These are phyloP conservation scores for Monilinia laxa DNA, from an alignment of 2,329 filamentous ascomycete species.

Conservation along the genomic window DNA sequence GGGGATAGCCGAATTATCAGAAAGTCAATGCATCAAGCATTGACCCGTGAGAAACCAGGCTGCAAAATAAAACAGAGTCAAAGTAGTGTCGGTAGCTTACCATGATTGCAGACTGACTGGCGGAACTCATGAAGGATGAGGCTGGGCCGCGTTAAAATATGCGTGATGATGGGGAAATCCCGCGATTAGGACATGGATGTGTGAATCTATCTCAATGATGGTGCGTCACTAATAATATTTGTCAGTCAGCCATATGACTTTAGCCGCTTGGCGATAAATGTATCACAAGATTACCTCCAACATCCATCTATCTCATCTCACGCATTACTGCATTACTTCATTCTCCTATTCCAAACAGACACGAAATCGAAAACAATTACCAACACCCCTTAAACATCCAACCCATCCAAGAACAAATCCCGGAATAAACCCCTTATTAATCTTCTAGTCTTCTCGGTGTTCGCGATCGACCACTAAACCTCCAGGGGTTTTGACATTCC, in stretches of 20 bases:
- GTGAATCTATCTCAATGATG: not conserved
- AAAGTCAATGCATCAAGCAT: not conserved
- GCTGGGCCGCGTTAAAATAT: not conserved
- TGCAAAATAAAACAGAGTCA: not conserved
- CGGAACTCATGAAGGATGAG: not conserved
- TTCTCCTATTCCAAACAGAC: no score
- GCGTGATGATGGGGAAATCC: not conserved
- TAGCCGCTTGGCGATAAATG: no score
- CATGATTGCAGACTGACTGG: not conserved
- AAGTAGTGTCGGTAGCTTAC: not conserved
- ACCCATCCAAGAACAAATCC: no score
- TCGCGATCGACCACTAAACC: not conserved
- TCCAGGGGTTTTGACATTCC: slow-evolving; percentile 11
- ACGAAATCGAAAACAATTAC: no score
- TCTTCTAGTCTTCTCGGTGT: not conserved
- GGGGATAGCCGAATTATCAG: not conserved
- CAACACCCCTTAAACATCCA: no score
- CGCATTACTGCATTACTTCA: no score
- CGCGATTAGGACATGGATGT: no score
- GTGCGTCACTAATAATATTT: not conserved
- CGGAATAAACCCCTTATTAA: no score
- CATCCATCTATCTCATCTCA: no score
- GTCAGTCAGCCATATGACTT: no score
- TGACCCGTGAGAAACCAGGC: not conserved
- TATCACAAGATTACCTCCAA: no score